Percentiles rank a stretch among this genome's conserved stretches.
phyloP scores from a whole-genome alignment of 2,329 filamentous ascomycete species.

The Fusarium sp. region DNA sequence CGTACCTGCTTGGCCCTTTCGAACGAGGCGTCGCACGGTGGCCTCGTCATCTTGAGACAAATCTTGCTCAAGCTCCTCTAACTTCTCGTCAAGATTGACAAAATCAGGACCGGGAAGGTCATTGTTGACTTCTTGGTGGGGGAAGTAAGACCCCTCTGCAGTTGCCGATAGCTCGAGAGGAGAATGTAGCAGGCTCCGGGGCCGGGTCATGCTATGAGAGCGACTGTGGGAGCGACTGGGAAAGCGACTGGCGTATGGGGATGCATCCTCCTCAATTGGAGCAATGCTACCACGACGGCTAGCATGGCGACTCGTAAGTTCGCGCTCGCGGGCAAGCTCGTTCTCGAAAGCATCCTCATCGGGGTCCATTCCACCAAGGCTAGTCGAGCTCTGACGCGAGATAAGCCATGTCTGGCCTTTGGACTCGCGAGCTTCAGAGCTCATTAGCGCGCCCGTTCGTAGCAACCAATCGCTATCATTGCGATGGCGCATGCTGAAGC shows the following conservation, averaged over 20 bases:
- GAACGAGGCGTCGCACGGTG: constrained; percentile 67
- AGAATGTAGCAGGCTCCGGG: constrained; percentile 58
- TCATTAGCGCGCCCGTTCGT: constrained; percentile 71
- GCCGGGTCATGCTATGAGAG: constrained; percentile 52
- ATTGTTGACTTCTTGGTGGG: constrained; percentile 47
- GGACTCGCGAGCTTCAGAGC: constrained; percentile 71
- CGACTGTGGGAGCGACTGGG: constrained; percentile 60
- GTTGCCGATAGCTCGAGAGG: constrained; percentile 56
- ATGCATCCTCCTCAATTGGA: constrained; percentile 54
- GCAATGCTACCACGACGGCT: constrained; percentile 62
- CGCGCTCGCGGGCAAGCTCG: constrained; percentile 64
- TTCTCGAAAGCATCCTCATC: constrained; percentile 67
- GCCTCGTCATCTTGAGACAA: constrained; percentile 68
- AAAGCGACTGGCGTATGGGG: constrained; percentile 58
- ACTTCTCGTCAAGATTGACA: constrained; percentile 70
- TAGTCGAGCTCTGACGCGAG: constrained; percentile 74
- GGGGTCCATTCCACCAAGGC: constrained; percentile 64
- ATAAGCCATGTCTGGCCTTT: constrained; percentile 78
- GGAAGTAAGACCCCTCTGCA: constrained; percentile 42
- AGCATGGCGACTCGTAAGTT: constrained; percentile 60
- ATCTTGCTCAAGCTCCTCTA: constrained; percentile 67
- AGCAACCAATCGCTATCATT: constrained; percentile 74
- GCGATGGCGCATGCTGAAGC: constrained; percentile 52
- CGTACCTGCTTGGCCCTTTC: constrained; percentile 63
- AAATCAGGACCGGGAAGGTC: constrained; percentile 69